Base-by-base conservation (phyloP, 1,284 basidiomycete genomes). In the Jaminaea rosea region DNA sequence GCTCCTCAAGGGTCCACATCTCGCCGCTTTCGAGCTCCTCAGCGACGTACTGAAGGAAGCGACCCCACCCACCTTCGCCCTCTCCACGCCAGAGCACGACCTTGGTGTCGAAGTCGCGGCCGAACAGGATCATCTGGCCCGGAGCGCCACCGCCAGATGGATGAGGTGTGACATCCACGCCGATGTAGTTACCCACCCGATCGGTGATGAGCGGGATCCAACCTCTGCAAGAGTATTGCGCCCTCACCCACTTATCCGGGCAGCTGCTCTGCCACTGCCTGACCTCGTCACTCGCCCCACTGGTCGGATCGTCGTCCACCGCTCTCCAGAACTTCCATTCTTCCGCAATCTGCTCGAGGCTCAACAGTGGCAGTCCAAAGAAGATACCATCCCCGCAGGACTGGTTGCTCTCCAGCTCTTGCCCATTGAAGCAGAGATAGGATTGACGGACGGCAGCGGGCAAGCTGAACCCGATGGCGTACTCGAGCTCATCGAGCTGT, bases 41-140 rank as follows among this genome's bases (percentile, higher is more conserved):
- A 2, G 84, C 90, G 69, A 97, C 93, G 45, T 79, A 80, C n/a
- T 89, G 84, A 32, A 98, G 76, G 87, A 91, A 98, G 67, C 84
- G 84, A 29, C 87, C 93, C 93, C 94, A 98, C 4, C 93, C 93
- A 10, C 82, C 84, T 31, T 82, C 79, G 15, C 92, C 91, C 58
- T 97, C 91, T 7, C 72, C 74, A 26, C 68, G 60, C 67, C 72
- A 76, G 47, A 97, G 79, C 28, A 97, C 93, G 36, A 96, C 88
- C 75, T 98, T 98, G 23, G 90, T 88, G 75, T 98, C 93, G 75
- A 98, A 96, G 73, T 98, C 93, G 48, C 93, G 82, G 11, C 93
- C 93, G 75, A 97, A 98, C 45, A 97, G 84, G 58, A 98, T 97
- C 47, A 96, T 91, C 75, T 98, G 93, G 3, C 93, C 94, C 46